Conservation (phyloP, 2,329 filamentous ascomycete genomes). For the Diaporthe sp. region DNA sequence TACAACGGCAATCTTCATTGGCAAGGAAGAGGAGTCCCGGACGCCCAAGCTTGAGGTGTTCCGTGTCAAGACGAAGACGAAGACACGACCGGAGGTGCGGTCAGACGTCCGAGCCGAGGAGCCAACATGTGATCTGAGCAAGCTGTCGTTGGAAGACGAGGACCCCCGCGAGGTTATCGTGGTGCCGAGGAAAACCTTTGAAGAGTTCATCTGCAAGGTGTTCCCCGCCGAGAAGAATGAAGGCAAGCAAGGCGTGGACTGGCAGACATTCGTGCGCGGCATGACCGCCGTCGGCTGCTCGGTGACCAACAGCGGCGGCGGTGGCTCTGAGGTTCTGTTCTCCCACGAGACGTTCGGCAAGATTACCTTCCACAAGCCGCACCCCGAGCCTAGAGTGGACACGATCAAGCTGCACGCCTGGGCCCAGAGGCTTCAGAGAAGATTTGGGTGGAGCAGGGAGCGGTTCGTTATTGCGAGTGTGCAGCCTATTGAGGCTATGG, state of each 20-base stretch:
- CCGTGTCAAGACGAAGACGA: not conserved
- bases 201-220: not conserved
- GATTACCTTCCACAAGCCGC: conserved; percentile 4
- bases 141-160: not conserved
- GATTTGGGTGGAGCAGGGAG: not conserved
- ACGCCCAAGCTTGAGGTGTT: not conserved
- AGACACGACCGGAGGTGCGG: not conserved
- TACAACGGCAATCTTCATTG: not conserved
- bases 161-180: not conserved
- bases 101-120: not conserved
- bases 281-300: not conserved
- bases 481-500: not conserved
- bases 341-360: not conserved
- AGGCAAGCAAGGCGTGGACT: not conserved
- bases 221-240: not conserved
- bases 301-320: not conserved
- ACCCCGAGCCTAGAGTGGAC: not conserved
- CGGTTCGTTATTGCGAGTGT: not conserved
- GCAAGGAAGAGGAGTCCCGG: not conserved
- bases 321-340: not conserved
- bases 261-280: not conserved
- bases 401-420: not conserved
- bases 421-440: not conserved
- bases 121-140: not conserved
- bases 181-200: not conserved